A percentile compares a stretch with the other conserved stretches of the same genome.
These are phyloP conservation scores for Apiospora saccharicola DNA, from an alignment of 2,329 filamentous ascomycete genomes.

Conservation along the genomic window DNA sequence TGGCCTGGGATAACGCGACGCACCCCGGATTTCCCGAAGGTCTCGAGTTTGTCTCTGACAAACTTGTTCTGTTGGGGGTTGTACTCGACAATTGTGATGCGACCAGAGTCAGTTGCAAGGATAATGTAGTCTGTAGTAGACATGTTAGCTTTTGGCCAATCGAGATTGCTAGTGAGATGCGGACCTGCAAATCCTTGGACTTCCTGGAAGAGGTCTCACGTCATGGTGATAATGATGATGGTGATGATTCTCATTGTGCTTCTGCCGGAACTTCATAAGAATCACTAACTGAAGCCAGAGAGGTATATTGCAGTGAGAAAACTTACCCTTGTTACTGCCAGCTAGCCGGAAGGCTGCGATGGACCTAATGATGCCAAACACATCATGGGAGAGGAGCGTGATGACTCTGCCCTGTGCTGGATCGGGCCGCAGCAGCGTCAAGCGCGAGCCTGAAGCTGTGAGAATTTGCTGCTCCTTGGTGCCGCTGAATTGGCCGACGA, in stretches of 20 bases:
- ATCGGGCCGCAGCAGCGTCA: slow-evolving; percentile 88
- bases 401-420: slow-evolving; percentile 85
- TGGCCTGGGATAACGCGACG: slow-evolving; percentile 94
- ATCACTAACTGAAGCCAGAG: slow-evolving; percentile 74
- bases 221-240: slow-evolving; percentile 32
- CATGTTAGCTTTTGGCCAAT: slow-evolving; percentile 33
- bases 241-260: slow-evolving; percentile 31
- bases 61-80: slow-evolving; percentile 86
- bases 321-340: slow-evolving; percentile 94
- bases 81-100: slow-evolving; percentile 94
- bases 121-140: slow-evolving; percentile 84
- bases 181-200: slow-evolving; percentile 27
- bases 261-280: slow-evolving; percentile 66
- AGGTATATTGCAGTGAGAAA: slow-evolving; percentile 45
- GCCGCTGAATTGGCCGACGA: slow-evolving; percentile 93
- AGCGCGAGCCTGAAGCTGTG: slow-evolving; percentile 87
- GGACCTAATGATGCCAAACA: slow-evolving; percentile 93
- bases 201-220: slow-evolving; percentile 33
- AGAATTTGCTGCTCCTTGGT: slow-evolving; percentile 98
- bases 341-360: slow-evolving; percentile 90
- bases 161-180: slow-evolving; percentile 21
- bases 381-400: slow-evolving; percentile 87
- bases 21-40: slow-evolving; percentile 96
- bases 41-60: slow-evolving; percentile 90
- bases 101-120: slow-evolving; percentile 92